Evolutionary conservation across 345 rosid species (phyloP), one percentile per base, ranked within the genome.

Genomic region (Reutealis trisperma): DNA sequence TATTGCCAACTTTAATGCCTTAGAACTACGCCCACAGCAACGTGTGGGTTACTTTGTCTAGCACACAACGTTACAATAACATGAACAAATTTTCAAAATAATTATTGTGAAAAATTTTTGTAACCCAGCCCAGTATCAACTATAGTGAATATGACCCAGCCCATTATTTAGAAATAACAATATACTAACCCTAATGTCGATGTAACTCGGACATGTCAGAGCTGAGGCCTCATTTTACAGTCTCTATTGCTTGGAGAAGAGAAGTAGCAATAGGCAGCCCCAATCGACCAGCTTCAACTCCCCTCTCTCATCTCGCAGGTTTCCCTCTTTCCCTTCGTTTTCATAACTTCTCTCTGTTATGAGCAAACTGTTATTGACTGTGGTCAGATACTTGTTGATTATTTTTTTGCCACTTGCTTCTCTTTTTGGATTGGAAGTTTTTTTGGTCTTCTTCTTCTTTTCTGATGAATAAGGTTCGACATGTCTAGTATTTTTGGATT

Each of bases 131-230:
- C n/a, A n/a, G n/a, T n/a, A n/a, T n/a, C n/a, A n/a, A n/a, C n/a
- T n/a, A n/a, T n/a, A 49, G 1, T 8, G 2, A 49, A 49, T 12
- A 1, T 0, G 60, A 9, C 30, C 60, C 44, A 41, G 72, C 22
- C 73, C 73, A 70, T 2, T 16, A 47, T 8, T 14, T 0, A 11
- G n/a, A 3, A 7, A 0, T 14, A 11, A 6, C 24, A 62, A 27
- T n/a, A n/a, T n/a, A 42, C 67, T 72, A 73, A 73, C 76, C 76
- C 68, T 61, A 74, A 21, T 22, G 3, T 16, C 2, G 1, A 8
- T 22, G 45, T 37, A 5, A 11, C 49, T 58, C 74, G 16, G 30
- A 71, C 11, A 71, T 71, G 51, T 49, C 25, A 44, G 6, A 8
- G 25, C 47, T 21, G 9, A 47, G 27, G 6, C 15, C 34, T 12